These are phyloP conservation scores for Kwoniella newhampshirensis DNA, from an alignment of 768 basidiomycete genomes.

Conservation along the genomic window DNA sequence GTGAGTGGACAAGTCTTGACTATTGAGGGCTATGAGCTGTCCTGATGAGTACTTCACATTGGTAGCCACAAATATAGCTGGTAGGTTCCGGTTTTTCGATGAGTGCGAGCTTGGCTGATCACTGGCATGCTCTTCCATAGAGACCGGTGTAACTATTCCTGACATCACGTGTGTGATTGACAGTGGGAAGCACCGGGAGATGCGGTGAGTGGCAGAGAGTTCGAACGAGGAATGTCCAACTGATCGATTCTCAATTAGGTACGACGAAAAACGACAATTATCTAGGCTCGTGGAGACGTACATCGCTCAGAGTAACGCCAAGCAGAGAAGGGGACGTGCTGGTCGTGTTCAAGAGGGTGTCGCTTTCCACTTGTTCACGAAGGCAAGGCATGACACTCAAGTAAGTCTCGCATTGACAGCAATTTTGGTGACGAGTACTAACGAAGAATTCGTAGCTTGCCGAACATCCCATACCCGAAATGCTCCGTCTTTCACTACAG, in stretches of 20 bases:
- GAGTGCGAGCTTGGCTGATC: too few species aligned
- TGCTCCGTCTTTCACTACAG: constrained; percentile 87
- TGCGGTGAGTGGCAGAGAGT: constrained; percentile 67
- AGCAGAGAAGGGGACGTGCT: constrained; percentile 77
- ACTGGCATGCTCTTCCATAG: constrained; percentile 56
- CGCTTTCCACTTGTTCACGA: constrained; percentile 95
- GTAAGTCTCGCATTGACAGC: constrained; percentile 52
- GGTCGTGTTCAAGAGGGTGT: constrained; percentile 86
- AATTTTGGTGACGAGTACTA: neutral
- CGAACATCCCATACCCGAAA: constrained; percentile 89
- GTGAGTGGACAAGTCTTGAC: constrained; percentile 55
- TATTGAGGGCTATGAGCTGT: neutral
- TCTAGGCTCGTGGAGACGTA: constrained; percentile 88
- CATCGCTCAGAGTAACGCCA: constrained; percentile 85
- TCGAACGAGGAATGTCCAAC: too few species aligned
- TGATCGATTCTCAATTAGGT: constrained; percentile 58
- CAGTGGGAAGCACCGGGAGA: constrained; percentile 88
- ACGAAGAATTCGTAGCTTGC: constrained; percentile 63
- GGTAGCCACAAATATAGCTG: constrained; percentile 39
- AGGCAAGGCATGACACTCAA: constrained; percentile 75
- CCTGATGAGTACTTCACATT: neutral
- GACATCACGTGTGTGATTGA: constrained; percentile 97
- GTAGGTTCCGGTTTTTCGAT: constrained; percentile 8
- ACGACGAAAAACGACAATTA: constrained; percentile 95
- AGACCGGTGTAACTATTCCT: constrained; percentile 97